Evolutionary conservation across 176 grass and related monocot species (phyloP), one percentile per base, ranked within the genome.

Genomic region (Triticum turgidum): DNA sequence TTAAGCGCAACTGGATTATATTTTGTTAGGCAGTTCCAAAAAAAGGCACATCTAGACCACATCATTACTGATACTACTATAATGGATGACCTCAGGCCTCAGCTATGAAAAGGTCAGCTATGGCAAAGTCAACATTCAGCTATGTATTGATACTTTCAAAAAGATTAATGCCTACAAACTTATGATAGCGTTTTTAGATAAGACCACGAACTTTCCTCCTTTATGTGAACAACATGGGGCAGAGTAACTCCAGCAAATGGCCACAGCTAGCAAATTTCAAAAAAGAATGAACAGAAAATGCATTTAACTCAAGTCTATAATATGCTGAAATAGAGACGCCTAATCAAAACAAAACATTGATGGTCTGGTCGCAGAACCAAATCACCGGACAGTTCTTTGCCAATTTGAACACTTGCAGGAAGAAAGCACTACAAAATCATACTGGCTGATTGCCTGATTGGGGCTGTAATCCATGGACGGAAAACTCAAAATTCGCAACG

Each of bases 61-160:
- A 58, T 58, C 24, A 1, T 24, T 11, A 52, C 20, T 78, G 42
- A 65, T 52, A 76, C 9, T 51, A 51, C 3, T 52, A 52, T 52
- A 32, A 10, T 17, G 2, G 24, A 76, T 32, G 30, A 71, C n/a
- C 54, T 24, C 4, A 42, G 39, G 12, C 12, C 45, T 49, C 9
- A 84, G 24, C 17, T 84, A 76, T 13, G 22, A 15, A 69, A 78
- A 79, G n/a, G 44, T 58, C 64, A 69, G n/a, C 14, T 37, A 68
- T 25, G 47, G 42, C 8, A 67, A 63, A 85, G n/a, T 14, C 71
- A 67, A 34, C 18, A 24, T 38, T 17, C 13, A 38, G n/a, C 35
- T 85, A 37, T 37, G n/a, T 13, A 51, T 77, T 38, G 42, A 44
- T 51, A 2, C 18, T 58, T 29, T 2, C 27, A 52, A 77, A 76